phyloP scores from a whole-genome alignment of 352 stramenopile genomes.

The Phytophthora pseudosyringae region DNA sequence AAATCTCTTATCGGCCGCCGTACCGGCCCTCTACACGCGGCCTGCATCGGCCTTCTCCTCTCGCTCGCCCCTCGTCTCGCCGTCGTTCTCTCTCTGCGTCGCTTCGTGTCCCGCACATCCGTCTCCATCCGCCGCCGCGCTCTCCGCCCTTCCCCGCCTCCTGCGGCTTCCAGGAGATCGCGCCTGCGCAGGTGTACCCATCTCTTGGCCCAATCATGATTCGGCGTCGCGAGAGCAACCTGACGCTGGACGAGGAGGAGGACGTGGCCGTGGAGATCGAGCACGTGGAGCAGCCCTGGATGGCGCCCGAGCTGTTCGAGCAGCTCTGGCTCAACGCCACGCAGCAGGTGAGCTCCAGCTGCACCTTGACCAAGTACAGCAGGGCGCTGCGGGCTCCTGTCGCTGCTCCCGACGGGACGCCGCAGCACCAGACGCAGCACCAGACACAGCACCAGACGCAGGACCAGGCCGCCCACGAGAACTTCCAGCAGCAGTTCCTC shows the following conservation, averaged over 20 bases:
- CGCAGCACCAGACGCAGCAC: not conserved
- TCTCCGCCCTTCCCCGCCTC: not conserved
- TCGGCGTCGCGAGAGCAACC: conserved; percentile 66
- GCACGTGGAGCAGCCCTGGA: conserved; percentile 58
- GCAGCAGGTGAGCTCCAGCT: conserved; percentile 60
- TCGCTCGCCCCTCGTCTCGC: not conserved
- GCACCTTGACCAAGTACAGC: conserved; percentile 54
- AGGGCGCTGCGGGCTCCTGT: not conserved
- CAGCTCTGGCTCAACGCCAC: conserved; percentile 69
- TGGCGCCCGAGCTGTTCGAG: conserved; percentile 68
- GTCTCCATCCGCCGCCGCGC: conserved; percentile 1
- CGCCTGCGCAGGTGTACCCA: conserved; percentile 12
- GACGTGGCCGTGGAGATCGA: conserved; percentile 44
- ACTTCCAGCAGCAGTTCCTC: conserved; percentile 64
- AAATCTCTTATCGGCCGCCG: too few species aligned
- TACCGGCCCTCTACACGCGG: conserved; percentile 2
- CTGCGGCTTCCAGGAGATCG: not conserved
- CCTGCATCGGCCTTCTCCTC: not conserved
- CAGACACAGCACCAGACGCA: not conserved
- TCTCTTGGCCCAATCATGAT: conserved; percentile 35
- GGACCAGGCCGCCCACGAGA: not conserved
- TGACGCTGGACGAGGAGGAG: conserved; percentile 74
- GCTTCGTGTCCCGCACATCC: not conserved
- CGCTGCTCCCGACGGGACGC: not conserved
- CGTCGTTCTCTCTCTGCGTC: not conserved